Evolutionary conservation across 345 rosid genomes (phyloP).

Genomic region (Eucalyptus fibrosa): DNA sequence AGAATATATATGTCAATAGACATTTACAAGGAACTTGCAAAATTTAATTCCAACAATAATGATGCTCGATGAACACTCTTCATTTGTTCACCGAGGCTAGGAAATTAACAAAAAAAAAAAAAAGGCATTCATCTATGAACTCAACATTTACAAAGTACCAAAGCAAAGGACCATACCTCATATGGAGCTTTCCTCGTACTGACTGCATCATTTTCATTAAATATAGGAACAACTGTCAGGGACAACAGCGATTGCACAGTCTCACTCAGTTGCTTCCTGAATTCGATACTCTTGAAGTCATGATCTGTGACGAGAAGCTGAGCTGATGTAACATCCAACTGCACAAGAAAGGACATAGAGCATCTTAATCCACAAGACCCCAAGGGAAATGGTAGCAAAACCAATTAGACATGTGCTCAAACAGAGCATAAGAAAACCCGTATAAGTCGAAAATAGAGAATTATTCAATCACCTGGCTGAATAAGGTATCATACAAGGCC

Average conservation of each 20-base stretch:
- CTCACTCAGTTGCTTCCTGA: conserved; percentile 77
- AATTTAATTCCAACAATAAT: neutral
- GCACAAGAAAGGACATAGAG: conserved; percentile 2
- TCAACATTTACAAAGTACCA: neutral
- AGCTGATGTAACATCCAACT: conserved; percentile 97
- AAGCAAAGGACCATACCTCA: conserved; percentile 38
- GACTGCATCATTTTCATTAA: conserved; percentile 97
- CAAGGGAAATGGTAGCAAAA: neutral
- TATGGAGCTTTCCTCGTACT: conserved; percentile 98
- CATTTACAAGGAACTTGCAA: neutral
- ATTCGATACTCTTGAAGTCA: conserved; percentile 69
- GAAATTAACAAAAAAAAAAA: neutral
- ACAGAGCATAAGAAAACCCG: neutral
- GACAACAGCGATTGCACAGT: conserved; percentile 58
- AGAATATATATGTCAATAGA: neutral
- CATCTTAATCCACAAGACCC: neutral
- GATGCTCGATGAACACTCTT: neutral
- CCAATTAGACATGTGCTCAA: neutral
- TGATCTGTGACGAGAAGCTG: conserved; percentile 91
- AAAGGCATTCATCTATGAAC: neutral
- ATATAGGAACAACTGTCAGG: conserved; percentile 74
- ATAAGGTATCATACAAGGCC: conserved; percentile 91
- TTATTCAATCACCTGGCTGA: conserved; percentile 43
- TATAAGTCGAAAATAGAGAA: neutral
- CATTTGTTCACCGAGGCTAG: neutral